Conservation (phyloP, 768 basidiomycete genomes). For the Termitomyces sp. region DNA sequence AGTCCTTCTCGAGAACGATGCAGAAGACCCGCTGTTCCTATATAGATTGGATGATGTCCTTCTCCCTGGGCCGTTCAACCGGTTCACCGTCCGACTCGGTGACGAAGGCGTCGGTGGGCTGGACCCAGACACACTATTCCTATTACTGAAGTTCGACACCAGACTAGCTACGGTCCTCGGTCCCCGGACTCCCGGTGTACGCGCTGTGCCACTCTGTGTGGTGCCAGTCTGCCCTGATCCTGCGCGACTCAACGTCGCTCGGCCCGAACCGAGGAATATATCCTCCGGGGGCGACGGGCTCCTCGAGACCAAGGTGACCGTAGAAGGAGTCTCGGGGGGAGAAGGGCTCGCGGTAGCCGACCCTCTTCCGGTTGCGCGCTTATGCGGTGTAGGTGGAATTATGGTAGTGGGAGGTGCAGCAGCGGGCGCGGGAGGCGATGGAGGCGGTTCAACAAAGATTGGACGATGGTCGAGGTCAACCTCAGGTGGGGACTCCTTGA, state of each 20-base stretch:
- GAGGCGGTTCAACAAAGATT: slow-evolving; percentile 41
- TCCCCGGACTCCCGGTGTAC: slow-evolving; percentile 49
- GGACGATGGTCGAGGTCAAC: slow-evolving; percentile 39
- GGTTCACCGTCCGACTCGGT: slow-evolving; percentile 39
- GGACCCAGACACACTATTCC: slow-evolving; percentile 36
- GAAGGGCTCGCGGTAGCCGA: slow-evolving; percentile 32
- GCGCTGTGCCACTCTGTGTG: slow-evolving; percentile 28
- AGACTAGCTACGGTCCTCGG: slow-evolving; percentile 53
- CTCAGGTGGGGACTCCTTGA: slow-evolving; percentile 66
- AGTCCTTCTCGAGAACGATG: slow-evolving; percentile 62
- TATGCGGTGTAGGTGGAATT: slow-evolving; percentile 52
- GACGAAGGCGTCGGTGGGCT: slow-evolving; percentile 22
- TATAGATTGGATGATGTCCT: slow-evolving; percentile 42
- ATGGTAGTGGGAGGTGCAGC: slow-evolving; percentile 39
- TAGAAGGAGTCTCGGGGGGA: slow-evolving; percentile 27
- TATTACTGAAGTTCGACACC: slow-evolving; percentile 52
- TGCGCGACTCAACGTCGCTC: slow-evolving; percentile 43
- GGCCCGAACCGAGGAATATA: slow-evolving; percentile 31
- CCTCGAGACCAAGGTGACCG: slow-evolving; percentile 34
- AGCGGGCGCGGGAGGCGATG: slow-evolving; percentile 39
- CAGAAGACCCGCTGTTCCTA: slow-evolving; percentile 36
- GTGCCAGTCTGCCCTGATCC: slow-evolving; percentile 37
- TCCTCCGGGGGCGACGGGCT: slow-evolving; percentile 45
- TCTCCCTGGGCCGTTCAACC: slow-evolving; percentile 45
- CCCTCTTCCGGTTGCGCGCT: slow-evolving; percentile 31